These are phyloP conservation scores for Shiraia bambusicola DNA, from an alignment of 2,329 filamentous ascomycete species.

Conservation along the genomic window DNA sequence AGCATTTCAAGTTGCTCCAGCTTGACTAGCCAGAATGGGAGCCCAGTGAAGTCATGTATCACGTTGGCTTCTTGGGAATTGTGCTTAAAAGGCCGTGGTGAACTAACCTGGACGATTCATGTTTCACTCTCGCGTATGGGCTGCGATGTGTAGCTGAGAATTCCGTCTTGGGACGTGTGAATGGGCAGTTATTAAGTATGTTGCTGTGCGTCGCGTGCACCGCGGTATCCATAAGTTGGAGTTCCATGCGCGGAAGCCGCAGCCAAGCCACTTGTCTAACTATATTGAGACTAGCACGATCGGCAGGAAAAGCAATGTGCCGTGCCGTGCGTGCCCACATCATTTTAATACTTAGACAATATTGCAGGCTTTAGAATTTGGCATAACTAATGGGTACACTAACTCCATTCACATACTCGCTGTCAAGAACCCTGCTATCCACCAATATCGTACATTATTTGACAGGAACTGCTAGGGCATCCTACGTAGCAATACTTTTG, in stretches of 20 bases:
- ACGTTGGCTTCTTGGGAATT: conserved; percentile 18
- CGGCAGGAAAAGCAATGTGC: conserved; percentile 1
- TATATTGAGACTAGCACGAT: not conserved
- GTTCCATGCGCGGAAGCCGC: not conserved
- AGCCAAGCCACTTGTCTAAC: conserved; percentile 1
- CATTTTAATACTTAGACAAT: not conserved
- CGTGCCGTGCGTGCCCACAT: no score
- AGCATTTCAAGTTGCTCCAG: not conserved
- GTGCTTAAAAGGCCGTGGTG: conserved; percentile 17
- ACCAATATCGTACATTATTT: not conserved
- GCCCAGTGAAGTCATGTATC: conserved; percentile 9
- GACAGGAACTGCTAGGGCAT: not conserved
- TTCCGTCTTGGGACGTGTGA: not conserved
- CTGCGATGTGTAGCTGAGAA: not conserved
- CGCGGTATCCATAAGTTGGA: conserved; percentile 1
- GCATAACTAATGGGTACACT: not conserved
- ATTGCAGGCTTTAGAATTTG: not conserved
- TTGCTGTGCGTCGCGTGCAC: conserved; percentile 1
- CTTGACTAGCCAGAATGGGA: not conserved
- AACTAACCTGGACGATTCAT: conserved; percentile 55
- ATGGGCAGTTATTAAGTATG: not conserved
- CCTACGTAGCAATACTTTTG: no score
- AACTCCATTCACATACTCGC: no score
- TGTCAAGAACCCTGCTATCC: no score
- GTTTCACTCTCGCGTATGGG: conserved; percentile 16